Evolutionary conservation across 2,329 filamentous ascomycete species (phyloP).

Genomic region (Pseudogymnoascus sp.): DNA sequence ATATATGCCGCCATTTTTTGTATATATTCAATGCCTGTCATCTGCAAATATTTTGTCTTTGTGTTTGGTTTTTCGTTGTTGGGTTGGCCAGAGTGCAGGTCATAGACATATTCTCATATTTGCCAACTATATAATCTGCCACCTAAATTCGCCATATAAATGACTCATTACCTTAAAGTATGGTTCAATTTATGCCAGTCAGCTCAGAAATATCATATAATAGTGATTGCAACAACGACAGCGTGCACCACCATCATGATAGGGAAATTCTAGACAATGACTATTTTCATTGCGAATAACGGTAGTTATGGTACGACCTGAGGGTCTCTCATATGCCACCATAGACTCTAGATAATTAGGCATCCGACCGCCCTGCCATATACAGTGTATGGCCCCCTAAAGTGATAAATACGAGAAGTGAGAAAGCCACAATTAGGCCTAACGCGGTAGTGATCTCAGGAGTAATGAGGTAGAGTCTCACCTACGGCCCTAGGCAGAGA

Average conservation of each 20-base stretch:
- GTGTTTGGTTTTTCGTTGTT: not conserved
- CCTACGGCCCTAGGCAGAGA: not conserved
- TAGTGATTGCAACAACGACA: not conserved
- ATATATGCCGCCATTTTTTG: not conserved
- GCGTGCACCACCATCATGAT: not conserved
- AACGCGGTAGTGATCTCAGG: too few species aligned
- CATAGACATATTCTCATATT: not conserved
- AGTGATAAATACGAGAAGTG: too few species aligned
- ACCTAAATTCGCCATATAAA: not conserved
- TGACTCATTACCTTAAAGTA: not conserved
- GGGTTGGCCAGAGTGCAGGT: not conserved
- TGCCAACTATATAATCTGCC: not conserved
- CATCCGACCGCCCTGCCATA: too few species aligned
- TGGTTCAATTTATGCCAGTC: not conserved
- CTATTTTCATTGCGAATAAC: not conserved
- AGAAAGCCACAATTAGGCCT: too few species aligned
- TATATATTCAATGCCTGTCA: not conserved
- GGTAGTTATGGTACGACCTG: too few species aligned
- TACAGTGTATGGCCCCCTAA: too few species aligned
- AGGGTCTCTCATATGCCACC: too few species aligned
- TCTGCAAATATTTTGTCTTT: not conserved
- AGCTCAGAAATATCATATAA: not conserved
- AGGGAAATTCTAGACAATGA: not conserved
- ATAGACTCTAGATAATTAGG: too few species aligned
- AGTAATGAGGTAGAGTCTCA: too few species aligned